phyloP scores from a whole-genome alignment of 2,329 filamentous ascomycete genomes.

The Coniella lustricola region DNA sequence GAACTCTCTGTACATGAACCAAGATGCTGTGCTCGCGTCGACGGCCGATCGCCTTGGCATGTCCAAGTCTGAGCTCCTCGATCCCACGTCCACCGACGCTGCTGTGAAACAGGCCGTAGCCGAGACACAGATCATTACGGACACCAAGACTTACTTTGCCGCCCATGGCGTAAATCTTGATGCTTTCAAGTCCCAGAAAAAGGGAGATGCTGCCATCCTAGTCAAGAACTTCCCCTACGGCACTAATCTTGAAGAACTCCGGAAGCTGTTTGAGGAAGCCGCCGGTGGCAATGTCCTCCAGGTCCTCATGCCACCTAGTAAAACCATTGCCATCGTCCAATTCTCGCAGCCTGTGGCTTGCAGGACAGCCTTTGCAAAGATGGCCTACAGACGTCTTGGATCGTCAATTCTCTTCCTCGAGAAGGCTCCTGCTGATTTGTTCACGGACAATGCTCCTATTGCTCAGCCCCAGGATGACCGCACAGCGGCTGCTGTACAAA shows the following conservation, averaged over 20 bases:
- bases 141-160: constrained; percentile 87
- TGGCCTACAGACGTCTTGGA: constrained; percentile 87
- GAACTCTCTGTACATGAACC: constrained; percentile 99
- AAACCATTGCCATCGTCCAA: constrained; percentile 90
- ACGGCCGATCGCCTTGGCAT: constrained; percentile 81
- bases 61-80: constrained; percentile 82
- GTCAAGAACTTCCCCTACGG: constrained; percentile 93
- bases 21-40: constrained; percentile 88
- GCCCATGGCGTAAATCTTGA: constrained; percentile 86
- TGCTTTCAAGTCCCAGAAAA: constrained; percentile 76
- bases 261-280: constrained; percentile 68
- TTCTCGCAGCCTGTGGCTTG: constrained; percentile 74
- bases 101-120: constrained; percentile 95
- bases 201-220: constrained; percentile 80
- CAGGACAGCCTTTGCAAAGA: constrained; percentile 71
- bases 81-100: constrained; percentile 91
- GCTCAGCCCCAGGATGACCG: constrained; percentile 27
- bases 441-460: constrained; percentile 35
- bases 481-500: constrained; percentile 42
- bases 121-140: constrained; percentile 92
- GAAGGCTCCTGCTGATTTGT: constrained; percentile 81
- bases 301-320: constrained; percentile 85
- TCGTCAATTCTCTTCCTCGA: constrained; percentile 89
- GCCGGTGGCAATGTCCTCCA: constrained; percentile 67
- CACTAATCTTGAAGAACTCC: constrained; percentile 70